Evolutionary conservation across 257 asterid genomes (phyloP), one percentile per base, ranked within the genome.

Genomic region (Lithospermum erythrorhizon): DNA sequence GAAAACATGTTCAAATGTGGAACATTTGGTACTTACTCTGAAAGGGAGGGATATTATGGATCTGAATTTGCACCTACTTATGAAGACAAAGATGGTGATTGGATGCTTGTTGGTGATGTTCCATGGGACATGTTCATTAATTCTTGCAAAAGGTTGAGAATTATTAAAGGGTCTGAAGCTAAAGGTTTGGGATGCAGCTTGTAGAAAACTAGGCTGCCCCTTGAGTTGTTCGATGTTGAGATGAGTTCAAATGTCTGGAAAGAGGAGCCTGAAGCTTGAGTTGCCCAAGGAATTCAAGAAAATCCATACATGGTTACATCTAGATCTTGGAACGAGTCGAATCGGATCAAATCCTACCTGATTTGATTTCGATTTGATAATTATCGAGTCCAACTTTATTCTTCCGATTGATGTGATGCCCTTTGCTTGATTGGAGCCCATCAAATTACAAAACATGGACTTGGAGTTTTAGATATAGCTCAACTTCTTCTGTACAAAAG

Each of bases 91-190:
- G 98, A 90, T 67, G 96, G 98, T n/a, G 98, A 90, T 17, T 87
- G 96, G 96, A 90, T 90, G 98, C 66, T 90, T 0, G 96, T 83
- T 9, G 98, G 98, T 23, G 98, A 90, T 78, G 98, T 90, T 45
- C 98, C 98, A 22, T 90, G 96, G 95, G 90, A 87, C 4, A 90
- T 90, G 98, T 90, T 90, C 54, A 49, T 82, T 56, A 73, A 64
- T 21, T 82, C 93, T 62, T 91, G 98, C 84, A 86, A 70, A 49
- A 78, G 98, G 70, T 64, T 91, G 64, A 74, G 98, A 71, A 75
- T 91, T 68, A 88, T 86, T 80, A 91, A 80, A 68, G 85, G 84
- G 0, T 83, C 86, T 4, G 95, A 91, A 57, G 94, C 95, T 47
- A 83, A 76, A 64, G 96, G 98, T 22, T 69, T 87, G 70, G 83